Conservation (phyloP, 352 stramenopile genomes). For the Phytopythium litorale region DNA sequence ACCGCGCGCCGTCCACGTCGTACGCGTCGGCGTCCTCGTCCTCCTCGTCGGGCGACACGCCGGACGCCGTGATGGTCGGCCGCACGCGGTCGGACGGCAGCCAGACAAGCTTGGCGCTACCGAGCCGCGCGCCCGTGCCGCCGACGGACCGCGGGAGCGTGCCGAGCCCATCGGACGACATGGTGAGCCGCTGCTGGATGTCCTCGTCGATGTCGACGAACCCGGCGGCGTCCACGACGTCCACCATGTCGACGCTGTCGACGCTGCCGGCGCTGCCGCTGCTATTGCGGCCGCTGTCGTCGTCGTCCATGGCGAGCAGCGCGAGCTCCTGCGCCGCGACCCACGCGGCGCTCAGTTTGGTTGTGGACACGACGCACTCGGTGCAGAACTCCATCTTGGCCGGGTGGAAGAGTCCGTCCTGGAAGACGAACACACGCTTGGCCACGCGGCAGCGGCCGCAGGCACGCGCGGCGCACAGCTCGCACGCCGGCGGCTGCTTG, state of each 20-base stretch:
- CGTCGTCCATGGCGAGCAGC: constrained; percentile 9
- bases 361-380: constrained; percentile 42
- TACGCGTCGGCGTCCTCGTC: background rate
- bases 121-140: constrained; percentile 11
- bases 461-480: constrained; percentile 28
- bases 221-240: background rate
- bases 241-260: constrained; percentile 5
- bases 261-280: background rate
- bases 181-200: constrained; percentile 19
- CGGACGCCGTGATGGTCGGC: background rate
- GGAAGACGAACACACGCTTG: constrained; percentile 29
- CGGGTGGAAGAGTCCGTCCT: constrained; percentile 37
- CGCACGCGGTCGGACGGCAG: constrained; percentile 7
- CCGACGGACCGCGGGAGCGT: background rate
- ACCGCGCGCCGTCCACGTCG: background rate
- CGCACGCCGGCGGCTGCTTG: constrained; percentile 15
- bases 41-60: background rate
- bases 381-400: constrained; percentile 70
- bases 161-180: constrained; percentile 24
- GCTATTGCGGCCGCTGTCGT: background rate
- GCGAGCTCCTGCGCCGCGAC: constrained; percentile 52
- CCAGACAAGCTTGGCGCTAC: constrained; percentile 2
- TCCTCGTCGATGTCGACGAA: constrained; percentile 22
- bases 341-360: constrained; percentile 42
- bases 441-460: constrained; percentile 36